These are phyloP conservation scores for Guyanaporus albipodus DNA, from an alignment of 768 basidiomycete genomes.

Conservation along the genomic window DNA sequence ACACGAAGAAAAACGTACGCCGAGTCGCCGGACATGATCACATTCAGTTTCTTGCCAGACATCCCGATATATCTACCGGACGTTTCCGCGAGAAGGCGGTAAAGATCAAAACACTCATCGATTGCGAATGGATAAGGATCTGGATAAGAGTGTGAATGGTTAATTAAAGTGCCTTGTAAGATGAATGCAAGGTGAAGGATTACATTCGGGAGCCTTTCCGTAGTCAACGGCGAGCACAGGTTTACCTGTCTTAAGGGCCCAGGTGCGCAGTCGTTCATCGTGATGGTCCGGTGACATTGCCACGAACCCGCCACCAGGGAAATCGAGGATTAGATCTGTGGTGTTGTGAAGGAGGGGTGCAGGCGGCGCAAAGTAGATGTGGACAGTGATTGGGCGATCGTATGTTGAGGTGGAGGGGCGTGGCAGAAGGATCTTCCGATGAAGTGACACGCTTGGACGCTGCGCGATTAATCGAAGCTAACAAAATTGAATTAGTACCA, in stretches of 20 bases:
- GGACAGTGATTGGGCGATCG: slow-evolving; percentile 76
- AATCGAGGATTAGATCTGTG: slow-evolving; percentile 85
- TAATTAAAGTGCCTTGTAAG: slow-evolving; percentile 1
- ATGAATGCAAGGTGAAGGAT: slow-evolving; percentile 21
- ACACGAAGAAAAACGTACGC: slow-evolving; percentile 68
- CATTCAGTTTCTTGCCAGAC: slow-evolving; percentile 72
- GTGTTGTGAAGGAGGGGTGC: slow-evolving; percentile 58
- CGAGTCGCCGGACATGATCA: slow-evolving; percentile 91
- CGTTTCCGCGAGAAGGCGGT: slow-evolving; percentile 75
- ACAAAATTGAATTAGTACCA: slow-evolving; percentile 6
- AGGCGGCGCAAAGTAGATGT: slow-evolving; percentile 76
- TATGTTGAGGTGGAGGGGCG: slow-evolving; percentile 75
- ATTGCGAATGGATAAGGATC: slow-evolving; percentile 98
- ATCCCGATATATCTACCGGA: slow-evolving; percentile 82
- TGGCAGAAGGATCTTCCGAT: slow-evolving; percentile 76
- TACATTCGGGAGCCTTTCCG: slow-evolving; percentile 95
- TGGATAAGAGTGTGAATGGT: slow-evolving; percentile 26
- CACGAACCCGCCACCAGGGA: slow-evolving; percentile 95
- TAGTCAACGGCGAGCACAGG: slow-evolving; percentile 88
- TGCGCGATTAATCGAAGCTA: slow-evolving; percentile 62
- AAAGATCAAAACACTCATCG: slow-evolving; percentile 92
- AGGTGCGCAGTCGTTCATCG: slow-evolving; percentile 84
- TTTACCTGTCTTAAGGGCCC: slow-evolving; percentile 76
- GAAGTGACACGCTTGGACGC: slow-evolving; percentile 58
- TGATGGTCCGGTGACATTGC: slow-evolving; percentile 96